Evolutionary conservation across 1,139 yeast genomes (phyloP), one percentile per base, ranked within the genome.

Genomic region (Pneumocystis jirovecii): DNA sequence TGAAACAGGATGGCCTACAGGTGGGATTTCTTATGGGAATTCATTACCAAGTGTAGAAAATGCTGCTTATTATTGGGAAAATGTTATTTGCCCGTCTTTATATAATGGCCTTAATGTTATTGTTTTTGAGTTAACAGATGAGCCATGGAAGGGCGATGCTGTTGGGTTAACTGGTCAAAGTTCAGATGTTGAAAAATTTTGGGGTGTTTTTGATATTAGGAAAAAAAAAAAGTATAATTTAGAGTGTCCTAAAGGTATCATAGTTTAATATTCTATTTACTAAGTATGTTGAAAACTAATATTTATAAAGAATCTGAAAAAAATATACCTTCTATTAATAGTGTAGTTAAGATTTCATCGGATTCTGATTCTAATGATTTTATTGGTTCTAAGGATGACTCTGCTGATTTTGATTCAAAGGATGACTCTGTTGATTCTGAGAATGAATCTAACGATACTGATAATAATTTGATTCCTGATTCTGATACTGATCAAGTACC

Each of bases 1-100:
- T 75, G 97, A 93, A 81, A 93, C 97, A 70, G 98, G 97, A 72
- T 91, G 97, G 96, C 96, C 97, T 74, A 83, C 96, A 61, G 85
- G 81, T 15, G 98, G 98, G 76, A 84, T 89, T 70, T 78, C 80
- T 75, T 90, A 78, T 73, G 76, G 84, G 74, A 67, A 60, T 57
- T 68, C 73, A 8, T 69, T 66, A 10, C 96, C 97, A 72, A 76
- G 85, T 72, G 81, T 84, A 67, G 80, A 76, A 63, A 89, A 89
- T 74, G 97, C 97, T 68, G 80, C 81, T 74, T 76, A 77, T 72
- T 90, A 81, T 83, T 93, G 95, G 95, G 83, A 85, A 76, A 83
- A 88, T 73, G 96, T 89, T 70, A 80, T 91, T 72, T 90, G 97
- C 79, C 95, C 90, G 69, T 84, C 90, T 75, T 87, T 96, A 81